phyloP scores from a whole-genome alignment of 441 rosid species.

The Corymbia citriodora region DNA sequence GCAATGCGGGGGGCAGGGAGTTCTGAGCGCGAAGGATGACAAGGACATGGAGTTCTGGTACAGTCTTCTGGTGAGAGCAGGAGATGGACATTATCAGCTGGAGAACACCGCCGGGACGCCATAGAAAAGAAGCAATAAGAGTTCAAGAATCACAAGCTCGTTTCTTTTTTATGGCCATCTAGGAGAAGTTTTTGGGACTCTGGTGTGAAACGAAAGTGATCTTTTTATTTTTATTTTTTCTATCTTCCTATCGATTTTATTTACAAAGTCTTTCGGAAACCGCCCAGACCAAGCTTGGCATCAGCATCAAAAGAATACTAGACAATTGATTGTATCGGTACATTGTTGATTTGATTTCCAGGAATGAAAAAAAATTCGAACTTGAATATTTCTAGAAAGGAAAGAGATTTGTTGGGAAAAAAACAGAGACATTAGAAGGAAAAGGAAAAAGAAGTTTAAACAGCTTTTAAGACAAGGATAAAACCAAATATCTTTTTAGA shows the following conservation, averaged over 20 bases:
- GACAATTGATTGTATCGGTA: not conserved
- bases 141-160: not conserved
- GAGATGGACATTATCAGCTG: not conserved
- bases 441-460: not conserved
- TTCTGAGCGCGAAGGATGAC: not conserved
- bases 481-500: not conserved
- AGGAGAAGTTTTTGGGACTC: not conserved
- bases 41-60: constrained; percentile 21
- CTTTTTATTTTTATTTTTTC: not conserved
- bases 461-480: not conserved
- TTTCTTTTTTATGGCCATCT: not conserved
- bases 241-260: not conserved
- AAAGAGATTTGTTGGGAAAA: not conserved
- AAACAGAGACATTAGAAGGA: not conserved
- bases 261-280: not conserved
- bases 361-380: not conserved
- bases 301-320: not conserved
- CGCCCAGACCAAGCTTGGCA: not conserved
- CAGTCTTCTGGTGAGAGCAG: constrained; percentile 12
- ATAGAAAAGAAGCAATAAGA: not conserved
- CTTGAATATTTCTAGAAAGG: not conserved
- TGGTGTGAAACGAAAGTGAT: not conserved
- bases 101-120: not conserved
- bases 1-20: not conserved
- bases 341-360: not conserved